Evolutionary conservation across 2,329 filamentous ascomycete species (phyloP), one percentile per base, ranked within the genome.

Genomic region (Penicillium sp.): DNA sequence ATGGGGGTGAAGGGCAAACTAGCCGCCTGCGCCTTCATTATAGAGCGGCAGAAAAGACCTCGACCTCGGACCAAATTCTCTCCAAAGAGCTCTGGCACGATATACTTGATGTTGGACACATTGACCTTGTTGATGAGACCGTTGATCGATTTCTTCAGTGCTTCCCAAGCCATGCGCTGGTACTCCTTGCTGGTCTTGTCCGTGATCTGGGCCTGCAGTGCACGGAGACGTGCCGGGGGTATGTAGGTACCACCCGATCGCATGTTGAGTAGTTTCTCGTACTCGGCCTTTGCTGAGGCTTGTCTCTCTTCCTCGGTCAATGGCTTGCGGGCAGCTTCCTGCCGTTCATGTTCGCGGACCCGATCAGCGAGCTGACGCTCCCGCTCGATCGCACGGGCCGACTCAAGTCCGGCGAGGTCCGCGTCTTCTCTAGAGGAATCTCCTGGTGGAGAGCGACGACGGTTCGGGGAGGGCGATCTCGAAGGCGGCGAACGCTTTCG

Each of bases 41-140:
- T 94, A 65, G 90, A 93, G 61, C 94, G 85, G 76, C 93, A 97
- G 74, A 97, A 97, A 57, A 99, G 77, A 20, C 94, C 94, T 56
- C 94, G 84, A 6, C 94, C 94, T 55, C 94, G 88, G 40, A 99
- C 82, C 66, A 99, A 77, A 72, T 99, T 99, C 80, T 99, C 94
- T 48, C 86, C 85, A 75, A 99, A 99, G 44, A 99, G 81, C 77
- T 99, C 94, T 1, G 93, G 93, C 23, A 97, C 92, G 59, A 99
- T 97, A 70, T 89, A 85, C 76, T 99, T 97, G 82, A 99, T 97
- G 74, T 99, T 99, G 31, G 89, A 90, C 53, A 93, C 90, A 76
- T 97, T 97, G 80, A 97, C 89, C 80, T 99, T 99, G 83, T 99
- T 99, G 82, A 99, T 96, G 62, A 99, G 79, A 66, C 94, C 94